Evolutionary conservation across 306 rosid genomes (phyloP).

Genomic region (Quercus engelmannii): DNA sequence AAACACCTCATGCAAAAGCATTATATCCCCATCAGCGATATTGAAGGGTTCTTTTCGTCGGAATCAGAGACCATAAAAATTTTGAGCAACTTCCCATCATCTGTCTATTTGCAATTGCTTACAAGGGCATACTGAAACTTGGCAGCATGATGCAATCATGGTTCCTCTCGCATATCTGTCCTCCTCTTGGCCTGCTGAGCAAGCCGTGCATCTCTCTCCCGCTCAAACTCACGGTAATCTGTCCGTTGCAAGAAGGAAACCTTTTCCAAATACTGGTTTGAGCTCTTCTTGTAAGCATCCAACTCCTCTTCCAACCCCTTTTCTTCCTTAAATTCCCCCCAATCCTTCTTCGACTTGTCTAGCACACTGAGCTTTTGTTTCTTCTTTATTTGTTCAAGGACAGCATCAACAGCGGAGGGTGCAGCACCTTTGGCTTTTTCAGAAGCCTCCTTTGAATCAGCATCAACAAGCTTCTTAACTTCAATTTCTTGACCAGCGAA

Average conservation of each 20-base stretch:
- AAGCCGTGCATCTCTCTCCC: constrained; percentile 91
- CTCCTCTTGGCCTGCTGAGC: constrained; percentile 75
- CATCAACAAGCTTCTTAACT: constrained; percentile 74
- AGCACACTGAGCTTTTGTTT: constrained; percentile 93
- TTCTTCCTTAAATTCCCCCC: constrained; percentile 98
- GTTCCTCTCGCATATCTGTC: constrained; percentile 81
- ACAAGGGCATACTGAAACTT: constrained; percentile 10
- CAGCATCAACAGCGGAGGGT: constrained; percentile 80
- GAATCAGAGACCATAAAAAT: constrained; percentile 10
- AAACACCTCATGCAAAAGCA: constrained; percentile 20
- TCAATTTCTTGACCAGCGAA: constrained; percentile 95
- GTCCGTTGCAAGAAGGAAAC: constrained; percentile 91
- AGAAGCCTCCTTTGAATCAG: constrained; percentile 82
- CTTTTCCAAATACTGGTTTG: constrained; percentile 86
- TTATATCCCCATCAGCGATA: constrained; percentile 5
- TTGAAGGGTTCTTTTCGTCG: constrained; percentile 8
- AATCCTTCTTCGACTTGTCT: constrained; percentile 89
- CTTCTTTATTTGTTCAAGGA: constrained; percentile 93
- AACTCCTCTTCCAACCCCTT: constrained; percentile 76
- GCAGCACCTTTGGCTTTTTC: constrained; percentile 65
- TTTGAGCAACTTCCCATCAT: constrained; percentile 5
- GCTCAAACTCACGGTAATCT: constrained; percentile 92
- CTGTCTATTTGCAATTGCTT: constrained; percentile 10
- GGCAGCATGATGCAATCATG: constrained; percentile 22
- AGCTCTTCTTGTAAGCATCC: constrained; percentile 97